Evolutionary conservation across 2,329 filamentous ascomycete species (phyloP), one percentile per base, ranked within the genome.

Genomic region (Penicillium griseofulvum): DNA sequence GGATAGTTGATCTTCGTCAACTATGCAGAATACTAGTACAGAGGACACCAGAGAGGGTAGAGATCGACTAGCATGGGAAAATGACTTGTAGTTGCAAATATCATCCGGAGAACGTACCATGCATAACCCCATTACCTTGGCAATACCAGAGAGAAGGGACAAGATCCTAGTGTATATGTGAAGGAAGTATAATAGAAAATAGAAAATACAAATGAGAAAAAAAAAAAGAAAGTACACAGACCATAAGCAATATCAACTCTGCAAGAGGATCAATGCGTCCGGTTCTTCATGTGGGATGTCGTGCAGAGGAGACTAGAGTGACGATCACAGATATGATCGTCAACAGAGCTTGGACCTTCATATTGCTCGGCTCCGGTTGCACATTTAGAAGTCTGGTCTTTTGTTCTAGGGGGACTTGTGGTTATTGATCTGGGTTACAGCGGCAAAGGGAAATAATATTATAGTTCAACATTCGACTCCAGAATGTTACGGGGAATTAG

Each of bases 321-420:
- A 51, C 55, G 62, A 62, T 60, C 59, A 59, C 56, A 53, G 46
- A 26, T 53, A 39, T 45, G 62, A 64, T 64, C 58, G 29, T 51
- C 39, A 52, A 47, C 31, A 50, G 56, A 57, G 62, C 59, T 61
- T 65, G 63, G 63, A 57, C 63, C 62, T 53, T 60, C 59, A 43
- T 49, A 38, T 52, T 55, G 36, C 49, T 62, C 53, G 51, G 49
- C 59, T 52, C 34, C 50, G 9, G 45, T 38, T 29, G 16, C 38
- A 37, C 45, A 45, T 31, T 37, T 26, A 39, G 22, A 33, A 28
- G 31, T 38, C 33, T 43, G 31, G 52, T 41, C 37, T 55, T 31
- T 37, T 47, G 38, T 50, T 51, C 34, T 38, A 55, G 34, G 47
- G 22, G 47, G 17, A 44, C 17, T 29, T 19, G 19, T 11, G 19